Base-by-base conservation (phyloP, 2,329 filamentous ascomycete genomes). In the Trichoderma sp. region DNA sequence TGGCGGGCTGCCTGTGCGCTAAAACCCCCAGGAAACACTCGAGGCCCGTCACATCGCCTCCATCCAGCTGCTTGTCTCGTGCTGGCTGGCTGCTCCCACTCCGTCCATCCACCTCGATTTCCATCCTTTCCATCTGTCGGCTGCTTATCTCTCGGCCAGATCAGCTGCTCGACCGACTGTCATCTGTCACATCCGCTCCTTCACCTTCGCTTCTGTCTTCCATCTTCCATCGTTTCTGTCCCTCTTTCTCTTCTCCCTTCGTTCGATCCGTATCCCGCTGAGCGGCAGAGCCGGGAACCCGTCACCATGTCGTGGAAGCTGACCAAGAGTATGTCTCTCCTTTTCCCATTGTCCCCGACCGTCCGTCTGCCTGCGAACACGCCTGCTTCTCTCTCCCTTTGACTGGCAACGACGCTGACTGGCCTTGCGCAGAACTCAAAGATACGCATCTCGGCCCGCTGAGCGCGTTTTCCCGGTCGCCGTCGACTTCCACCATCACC, bases 371-470 rank as follows among this genome's bases (percentile, higher is more conserved):
- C 26, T 10, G 9, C 41, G 60, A 12, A 19, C 7, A n/a, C 44
- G 43, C 7, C 43, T n/a, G 30, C 47, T 12, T 44, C 28, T 21
- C 17, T 24, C 21, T 21, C 17, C 47, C 26, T 30, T 19, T 28
- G 15, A 30, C 43, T 21, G 43, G 24, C n/a, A 17, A 41, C 50
- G 54, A 55, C 19, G 62, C 72, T 77, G 63, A 76, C 69, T 54
- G 56, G 50, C 60, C 28, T 6, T 51, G 28, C 67, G 51, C 67
- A 80, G 78, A 98, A 81, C 85, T 99, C 77, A 98, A 98, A 84
- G 94, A 98, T 80, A 98, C 94, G 77, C 95, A 98, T 82, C 83
- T 98, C 75, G 92, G 92, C 69, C 92, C 93, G 74, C 84, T 97
- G 72, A 93, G 90, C 79, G 90, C 91, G 71, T 97, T 97, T 80